Evolutionary conservation across 352 stramenopile species (phyloP).

Genomic region (Phytophthora meadii): DNA sequence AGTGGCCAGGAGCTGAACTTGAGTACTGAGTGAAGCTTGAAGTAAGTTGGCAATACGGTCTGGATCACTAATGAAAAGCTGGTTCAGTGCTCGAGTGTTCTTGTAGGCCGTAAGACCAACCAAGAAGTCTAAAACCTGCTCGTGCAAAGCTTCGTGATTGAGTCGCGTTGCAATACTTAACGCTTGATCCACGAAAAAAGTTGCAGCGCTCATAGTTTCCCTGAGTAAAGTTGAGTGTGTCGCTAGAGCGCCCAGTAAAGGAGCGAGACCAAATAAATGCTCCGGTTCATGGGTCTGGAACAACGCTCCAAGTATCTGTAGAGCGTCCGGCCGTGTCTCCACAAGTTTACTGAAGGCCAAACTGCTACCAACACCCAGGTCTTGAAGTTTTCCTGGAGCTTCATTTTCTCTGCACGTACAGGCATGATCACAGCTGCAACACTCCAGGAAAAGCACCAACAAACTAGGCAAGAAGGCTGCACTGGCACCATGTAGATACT

Average conservation of each 20-base stretch:
- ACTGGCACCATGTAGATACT: slow-evolving; percentile 40
- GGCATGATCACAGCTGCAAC: slow-evolving; percentile 29
- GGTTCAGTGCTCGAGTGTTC: slow-evolving; percentile 47
- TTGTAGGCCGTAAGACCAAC: slow-evolving; percentile 55
- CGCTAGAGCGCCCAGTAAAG: slow-evolving; percentile 52
- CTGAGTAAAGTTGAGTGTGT: slow-evolving; percentile 37
- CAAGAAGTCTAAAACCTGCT: slow-evolving; percentile 59
- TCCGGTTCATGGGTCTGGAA: slow-evolving; percentile 54
- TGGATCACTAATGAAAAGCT: slow-evolving; percentile 53
- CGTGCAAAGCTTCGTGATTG: slow-evolving; percentile 45
- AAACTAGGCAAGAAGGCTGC: slow-evolving; percentile 41
- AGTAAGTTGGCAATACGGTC: slow-evolving; percentile 69
- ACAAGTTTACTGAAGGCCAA: slow-evolving; percentile 49
- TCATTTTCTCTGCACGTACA: slow-evolving; percentile 10
- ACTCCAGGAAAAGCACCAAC: slow-evolving; percentile 52
- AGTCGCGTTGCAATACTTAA: slow-evolving; percentile 45
- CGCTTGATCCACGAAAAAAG: slow-evolving; percentile 44
- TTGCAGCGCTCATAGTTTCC: slow-evolving; percentile 37
- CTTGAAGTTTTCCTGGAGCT: neutral
- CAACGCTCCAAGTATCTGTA: slow-evolving; percentile 41
- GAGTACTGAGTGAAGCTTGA: slow-evolving; percentile 37
- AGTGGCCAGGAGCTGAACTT: slow-evolving; percentile 39
- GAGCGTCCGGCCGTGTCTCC: slow-evolving; percentile 23
- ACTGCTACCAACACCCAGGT: slow-evolving; percentile 11
- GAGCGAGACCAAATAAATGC: slow-evolving; percentile 49